These are phyloP conservation scores for Magnusiomyces sp. DNA, from an alignment of 1,139 yeast species.

Conservation along the genomic window DNA sequence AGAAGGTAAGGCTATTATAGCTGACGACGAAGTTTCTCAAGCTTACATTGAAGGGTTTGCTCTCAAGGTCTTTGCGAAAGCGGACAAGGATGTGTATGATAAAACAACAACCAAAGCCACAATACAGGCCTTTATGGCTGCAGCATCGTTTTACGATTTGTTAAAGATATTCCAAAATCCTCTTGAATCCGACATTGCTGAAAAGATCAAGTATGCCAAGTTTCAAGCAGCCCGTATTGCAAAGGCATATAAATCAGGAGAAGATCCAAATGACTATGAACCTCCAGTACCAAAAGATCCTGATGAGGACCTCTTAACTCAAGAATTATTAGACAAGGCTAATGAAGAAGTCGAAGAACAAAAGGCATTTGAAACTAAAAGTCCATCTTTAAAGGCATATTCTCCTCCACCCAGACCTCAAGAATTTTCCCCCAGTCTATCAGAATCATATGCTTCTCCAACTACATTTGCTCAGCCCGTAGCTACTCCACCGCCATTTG, in stretches of 20 bases:
- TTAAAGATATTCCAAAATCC: conserved; percentile 34
- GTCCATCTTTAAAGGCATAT: not conserved
- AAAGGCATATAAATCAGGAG: conserved; percentile 38
- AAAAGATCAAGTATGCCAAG: conserved; percentile 47
- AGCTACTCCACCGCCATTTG: conserved; percentile 16
- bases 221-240: conserved; percentile 51
- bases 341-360: not conserved
- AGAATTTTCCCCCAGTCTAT: conserved; percentile 5
- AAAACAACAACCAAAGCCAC: conserved; percentile 33
- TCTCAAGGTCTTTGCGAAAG: conserved; percentile 49
- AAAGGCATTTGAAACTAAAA: not conserved
- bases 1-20: conserved; percentile 42
- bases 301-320: conserved; percentile 8
- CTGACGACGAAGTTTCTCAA: conserved; percentile 49
- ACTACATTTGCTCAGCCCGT: conserved; percentile 14
- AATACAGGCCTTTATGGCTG: conserved; percentile 41
- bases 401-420: conserved; percentile 1
- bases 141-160: conserved; percentile 42
- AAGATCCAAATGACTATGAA: conserved; percentile 42
- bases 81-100: conserved; percentile 38
- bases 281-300: conserved; percentile 18
- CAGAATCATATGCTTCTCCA: conserved; percentile 8
- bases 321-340: conserved; percentile 5
- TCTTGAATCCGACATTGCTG: conserved; percentile 26
- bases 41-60: conserved; percentile 56